These are phyloP conservation scores for Nemania serpens DNA, from an alignment of 2,329 filamentous ascomycete species.

Conservation along the genomic window DNA sequence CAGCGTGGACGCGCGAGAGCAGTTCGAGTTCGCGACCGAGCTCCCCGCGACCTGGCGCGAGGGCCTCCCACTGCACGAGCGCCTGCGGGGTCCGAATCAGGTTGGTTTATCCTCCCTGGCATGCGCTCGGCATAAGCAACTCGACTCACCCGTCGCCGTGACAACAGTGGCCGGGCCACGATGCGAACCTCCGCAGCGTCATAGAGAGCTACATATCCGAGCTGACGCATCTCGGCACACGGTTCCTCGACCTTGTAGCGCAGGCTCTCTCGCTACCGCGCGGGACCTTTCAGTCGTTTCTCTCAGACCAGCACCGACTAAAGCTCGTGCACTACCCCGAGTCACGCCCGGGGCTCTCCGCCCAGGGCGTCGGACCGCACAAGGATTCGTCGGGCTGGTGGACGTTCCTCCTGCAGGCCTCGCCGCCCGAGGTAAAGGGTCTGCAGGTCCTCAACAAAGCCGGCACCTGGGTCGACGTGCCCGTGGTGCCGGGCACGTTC, in stretches of 20 bases:
- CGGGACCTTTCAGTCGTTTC: constrained; percentile 56
- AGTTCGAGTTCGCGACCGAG: constrained; percentile 65
- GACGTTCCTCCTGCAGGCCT: constrained; percentile 66
- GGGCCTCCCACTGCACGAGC: constrained; percentile 46
- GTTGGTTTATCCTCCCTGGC: constrained; percentile 36
- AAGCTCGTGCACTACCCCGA: constrained; percentile 61
- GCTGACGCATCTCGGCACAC: constrained; percentile 54
- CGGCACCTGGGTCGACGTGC: constrained; percentile 56
- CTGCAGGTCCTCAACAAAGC: constrained; percentile 56
- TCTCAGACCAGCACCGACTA: constrained; percentile 62
- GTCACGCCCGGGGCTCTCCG: constrained; percentile 15
- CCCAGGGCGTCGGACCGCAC: constrained; percentile 65
- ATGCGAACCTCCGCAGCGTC: constrained; percentile 43
- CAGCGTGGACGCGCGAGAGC: constrained; percentile 57
- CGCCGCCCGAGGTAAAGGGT: constrained; percentile 53
- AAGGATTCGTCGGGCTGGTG: constrained; percentile 68
- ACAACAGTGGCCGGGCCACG: constrained; percentile 48
- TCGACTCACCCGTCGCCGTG: not conserved
- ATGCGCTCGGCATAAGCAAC: not conserved
- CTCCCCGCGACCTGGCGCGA: constrained; percentile 45
- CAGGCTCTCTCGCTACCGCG: constrained; percentile 56
- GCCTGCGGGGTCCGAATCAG: constrained; percentile 55
- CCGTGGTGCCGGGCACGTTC: constrained; percentile 52
- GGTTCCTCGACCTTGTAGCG: constrained; percentile 61
- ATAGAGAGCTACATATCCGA: constrained; percentile 56